Percentiles rank a stretch among this genome's conserved stretches.
phyloP scores from a whole-genome alignment of 1,284 basidiomycete genomes.

The Violaceomyces palustris region DNA sequence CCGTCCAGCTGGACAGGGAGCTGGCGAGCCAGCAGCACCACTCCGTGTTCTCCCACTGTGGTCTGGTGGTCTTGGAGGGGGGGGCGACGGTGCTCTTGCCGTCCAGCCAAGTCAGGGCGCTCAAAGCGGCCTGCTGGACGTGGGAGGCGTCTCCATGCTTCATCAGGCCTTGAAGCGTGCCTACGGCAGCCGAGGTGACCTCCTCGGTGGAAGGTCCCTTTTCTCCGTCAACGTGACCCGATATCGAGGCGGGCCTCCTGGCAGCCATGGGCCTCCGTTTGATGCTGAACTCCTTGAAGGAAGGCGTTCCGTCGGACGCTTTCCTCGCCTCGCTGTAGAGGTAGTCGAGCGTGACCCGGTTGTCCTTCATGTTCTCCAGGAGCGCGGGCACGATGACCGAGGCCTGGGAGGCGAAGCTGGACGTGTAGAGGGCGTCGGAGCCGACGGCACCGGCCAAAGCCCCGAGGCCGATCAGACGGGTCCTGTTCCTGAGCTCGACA shows the following conservation, averaged over 20 bases:
- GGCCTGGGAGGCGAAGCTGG: slow-evolving; percentile 71
- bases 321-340: slow-evolving; percentile 66
- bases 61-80: slow-evolving; percentile 4
- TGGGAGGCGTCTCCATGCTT: slow-evolving; percentile 74
- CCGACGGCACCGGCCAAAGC: slow-evolving; percentile 74
- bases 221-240: slow-evolving; percentile 79
- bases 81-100: slow-evolving; percentile 15
- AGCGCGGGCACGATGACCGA: slow-evolving; percentile 70
- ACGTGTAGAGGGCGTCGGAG: slow-evolving; percentile 77
- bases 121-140: slow-evolving; percentile 64
- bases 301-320: slow-evolving; percentile 64
- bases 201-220: slow-evolving; percentile 72
- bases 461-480: slow-evolving; percentile 76
- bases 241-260: slow-evolving; percentile 77
- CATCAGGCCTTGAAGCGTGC: slow-evolving; percentile 68
- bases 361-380: slow-evolving; percentile 63
- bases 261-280: slow-evolving; percentile 68
- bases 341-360: slow-evolving; percentile 60
- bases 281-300: slow-evolving; percentile 65
- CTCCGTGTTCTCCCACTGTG: slow-evolving; percentile 67
- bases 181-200: slow-evolving; percentile 69
- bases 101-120: slow-evolving; percentile 57
- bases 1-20: slow-evolving; percentile 73
- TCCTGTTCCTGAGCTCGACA: slow-evolving; percentile 57
- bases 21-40: slow-evolving; percentile 79